Percentiles rank a stretch among this genome's conserved stretches.
Conservation (phyloP, 257 asterid genomes). For the Rauvolfia tetraphylla region DNA sequence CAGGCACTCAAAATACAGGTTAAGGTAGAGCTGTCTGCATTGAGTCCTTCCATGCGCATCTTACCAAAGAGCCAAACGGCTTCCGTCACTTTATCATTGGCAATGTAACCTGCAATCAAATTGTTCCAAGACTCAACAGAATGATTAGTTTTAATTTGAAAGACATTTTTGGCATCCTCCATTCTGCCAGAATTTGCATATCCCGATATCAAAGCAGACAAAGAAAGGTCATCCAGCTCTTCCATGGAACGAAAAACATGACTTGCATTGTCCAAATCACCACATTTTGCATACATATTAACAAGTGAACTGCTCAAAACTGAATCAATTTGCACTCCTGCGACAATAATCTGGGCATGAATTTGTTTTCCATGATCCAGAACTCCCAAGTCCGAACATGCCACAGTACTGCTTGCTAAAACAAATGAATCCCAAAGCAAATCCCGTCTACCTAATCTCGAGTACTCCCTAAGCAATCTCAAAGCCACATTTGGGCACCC, state of each 20-base stretch:
- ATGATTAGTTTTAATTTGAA: conserved; percentile 41
- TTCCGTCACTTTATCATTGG: conserved; percentile 38
- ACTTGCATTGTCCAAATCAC: conserved; percentile 55
- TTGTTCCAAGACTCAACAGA: conserved; percentile 68
- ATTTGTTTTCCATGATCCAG: conserved; percentile 71
- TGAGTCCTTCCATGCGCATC: conserved; percentile 48
- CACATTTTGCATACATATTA: conserved; percentile 74
- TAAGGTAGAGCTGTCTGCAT: conserved; percentile 56
- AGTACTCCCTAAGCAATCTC: conserved; percentile 45
- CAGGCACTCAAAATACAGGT: conserved; percentile 67
- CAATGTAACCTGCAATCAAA: conserved; percentile 65
- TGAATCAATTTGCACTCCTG: conserved; percentile 51
- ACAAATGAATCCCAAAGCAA: conserved; percentile 46
- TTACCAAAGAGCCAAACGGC: conserved; percentile 46
- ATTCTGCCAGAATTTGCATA: conserved; percentile 57
- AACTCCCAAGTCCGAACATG: conserved; percentile 49
- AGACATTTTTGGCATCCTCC: conserved; percentile 59
- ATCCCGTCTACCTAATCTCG: conserved; percentile 35
- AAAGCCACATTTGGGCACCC: conserved; percentile 47
- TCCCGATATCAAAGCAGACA: conserved; percentile 71
- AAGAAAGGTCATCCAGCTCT: conserved; percentile 61
- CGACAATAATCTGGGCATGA: conserved; percentile 54
- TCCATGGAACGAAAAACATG: conserved; percentile 36
- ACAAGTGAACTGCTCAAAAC: conserved; percentile 69
- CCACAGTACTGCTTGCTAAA: conserved; percentile 55